A percentile compares a stretch with the other conserved stretches of the same genome.
Conservation (phyloP, 2,329 filamentous ascomycete species). For the Scedosporium minutisporum region DNA sequence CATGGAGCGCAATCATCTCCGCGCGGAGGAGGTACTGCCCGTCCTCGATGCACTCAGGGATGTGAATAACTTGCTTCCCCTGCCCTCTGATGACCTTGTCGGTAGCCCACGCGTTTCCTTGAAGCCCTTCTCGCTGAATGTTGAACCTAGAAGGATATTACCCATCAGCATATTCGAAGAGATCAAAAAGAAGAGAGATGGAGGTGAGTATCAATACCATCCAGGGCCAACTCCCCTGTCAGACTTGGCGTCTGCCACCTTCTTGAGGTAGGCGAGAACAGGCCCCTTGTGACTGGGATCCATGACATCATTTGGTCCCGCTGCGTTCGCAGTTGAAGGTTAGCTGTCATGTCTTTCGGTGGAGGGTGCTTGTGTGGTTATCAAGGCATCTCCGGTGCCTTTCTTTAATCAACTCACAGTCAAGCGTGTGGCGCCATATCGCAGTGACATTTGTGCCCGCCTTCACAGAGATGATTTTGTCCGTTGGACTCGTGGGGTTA, state of each 20-base stretch:
- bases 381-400: background rate
- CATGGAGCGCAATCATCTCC: slow-evolving; percentile 50
- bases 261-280: slow-evolving; percentile 44
- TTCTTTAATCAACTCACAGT: background rate
- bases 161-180: background rate
- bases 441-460: slow-evolving; percentile 40
- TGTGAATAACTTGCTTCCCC: slow-evolving; percentile 36
- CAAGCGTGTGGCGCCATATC: slow-evolving; percentile 46
- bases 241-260: slow-evolving; percentile 34
- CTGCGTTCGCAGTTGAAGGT: slow-evolving; percentile 25
- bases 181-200: background rate
- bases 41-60: slow-evolving; percentile 39
- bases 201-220: slow-evolving; percentile 16
- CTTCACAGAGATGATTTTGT: slow-evolving; percentile 39
- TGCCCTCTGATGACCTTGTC: slow-evolving; percentile 34
- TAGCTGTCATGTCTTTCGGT: background rate
- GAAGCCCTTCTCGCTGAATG: slow-evolving; percentile 31
- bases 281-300: slow-evolving; percentile 39
- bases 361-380: background rate
- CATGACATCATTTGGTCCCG: slow-evolving; percentile 40
- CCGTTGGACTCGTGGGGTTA: slow-evolving; percentile 40
- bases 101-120: slow-evolving; percentile 29
- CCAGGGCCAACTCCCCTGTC: slow-evolving; percentile 31
- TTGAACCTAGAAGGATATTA: slow-evolving; percentile 22
- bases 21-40: slow-evolving; percentile 51